Conservation (phyloP, 495 filamentous ascomycete genomes). For the Apiosordaria backusii region DNA sequence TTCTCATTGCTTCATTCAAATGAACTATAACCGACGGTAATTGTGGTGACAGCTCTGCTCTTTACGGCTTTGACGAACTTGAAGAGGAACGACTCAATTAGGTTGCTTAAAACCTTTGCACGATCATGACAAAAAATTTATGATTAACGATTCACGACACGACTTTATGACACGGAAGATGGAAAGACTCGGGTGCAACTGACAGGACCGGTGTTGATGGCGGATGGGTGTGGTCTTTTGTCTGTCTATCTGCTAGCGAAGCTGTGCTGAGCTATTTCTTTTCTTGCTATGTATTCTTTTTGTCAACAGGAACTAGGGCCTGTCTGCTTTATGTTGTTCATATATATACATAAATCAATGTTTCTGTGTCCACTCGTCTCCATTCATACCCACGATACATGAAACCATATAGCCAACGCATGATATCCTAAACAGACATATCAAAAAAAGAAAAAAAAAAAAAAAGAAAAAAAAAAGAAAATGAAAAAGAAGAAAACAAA, state of each 20-base stretch:
- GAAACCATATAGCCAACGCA: background rate
- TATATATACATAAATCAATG: background rate
- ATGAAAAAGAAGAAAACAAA: background rate
- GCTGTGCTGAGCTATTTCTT: background rate
- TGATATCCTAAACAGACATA: background rate
- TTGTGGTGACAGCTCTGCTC: background rate
- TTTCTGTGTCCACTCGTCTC: conserved; percentile 9
- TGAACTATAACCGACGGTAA: background rate
- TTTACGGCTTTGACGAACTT: background rate
- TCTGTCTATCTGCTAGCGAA: background rate
- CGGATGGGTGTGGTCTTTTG: background rate
- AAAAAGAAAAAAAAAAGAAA: background rate
- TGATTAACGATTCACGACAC: conserved; percentile 22
- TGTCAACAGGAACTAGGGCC: background rate
- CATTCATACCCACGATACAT: background rate
- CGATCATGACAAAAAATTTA: background rate
- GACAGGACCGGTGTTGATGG: background rate
- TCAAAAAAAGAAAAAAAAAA: background rate
- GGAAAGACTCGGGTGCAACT: background rate
- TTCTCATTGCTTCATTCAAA: background rate
- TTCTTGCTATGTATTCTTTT: conserved; percentile 4
- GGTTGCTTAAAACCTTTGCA: background rate
- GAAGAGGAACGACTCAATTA: background rate
- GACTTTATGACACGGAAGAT: conserved; percentile 6
- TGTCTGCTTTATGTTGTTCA: background rate